Evolutionary conservation across 208 protist species (phyloP), one percentile per base, ranked within the genome.

Genomic region (Wallacemonas sp.): DNA sequence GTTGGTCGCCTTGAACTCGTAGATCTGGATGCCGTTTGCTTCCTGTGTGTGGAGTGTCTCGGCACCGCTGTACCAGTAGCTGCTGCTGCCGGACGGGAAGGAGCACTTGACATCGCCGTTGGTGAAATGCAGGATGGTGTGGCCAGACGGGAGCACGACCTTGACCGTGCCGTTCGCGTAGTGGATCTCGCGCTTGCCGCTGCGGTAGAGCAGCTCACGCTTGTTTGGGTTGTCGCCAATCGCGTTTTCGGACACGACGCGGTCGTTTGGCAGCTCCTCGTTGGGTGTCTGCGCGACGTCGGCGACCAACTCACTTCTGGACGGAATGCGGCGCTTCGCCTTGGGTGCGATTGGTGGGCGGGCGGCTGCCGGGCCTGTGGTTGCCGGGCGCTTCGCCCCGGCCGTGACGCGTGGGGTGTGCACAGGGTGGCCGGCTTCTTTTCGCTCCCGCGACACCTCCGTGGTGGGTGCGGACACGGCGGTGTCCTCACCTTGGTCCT

Each of bases 91-190:
- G 11, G 88, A 94, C 0, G 89, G 85, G 38, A 83, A 96, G 2
- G 88, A 97, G 61, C 90, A 79, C 79, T 96, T 97, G 14, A 96
- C 65, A 52, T 98, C 95, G 12, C 92, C 92, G 68, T 98, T 98
- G 21, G 80, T 90, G 71, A 98, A 98, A 60, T 88, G 84, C 27
- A 98, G 65, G 14, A 92, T 70, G 2, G 81, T 81, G 68, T 93
- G 88, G 2, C 90, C 87, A 9, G 87, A 90, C 2, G 92, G 88
- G 34, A 97, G 77, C 24, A 97, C 72, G 0, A 86, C 65, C 78
- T 98, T 98, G 27, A 79, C 68, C 12, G 94, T 98, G 54, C 93
- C 94, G 72, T 98, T 98, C 2, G 85, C 70, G 70, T 96, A 97
- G 73, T 93, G 74, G 26, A 97, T 90, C 61, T 96, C 93, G 12